Conservation (phyloP, 1,284 basidiomycete genomes). For the Malassezia japonica region DNA sequence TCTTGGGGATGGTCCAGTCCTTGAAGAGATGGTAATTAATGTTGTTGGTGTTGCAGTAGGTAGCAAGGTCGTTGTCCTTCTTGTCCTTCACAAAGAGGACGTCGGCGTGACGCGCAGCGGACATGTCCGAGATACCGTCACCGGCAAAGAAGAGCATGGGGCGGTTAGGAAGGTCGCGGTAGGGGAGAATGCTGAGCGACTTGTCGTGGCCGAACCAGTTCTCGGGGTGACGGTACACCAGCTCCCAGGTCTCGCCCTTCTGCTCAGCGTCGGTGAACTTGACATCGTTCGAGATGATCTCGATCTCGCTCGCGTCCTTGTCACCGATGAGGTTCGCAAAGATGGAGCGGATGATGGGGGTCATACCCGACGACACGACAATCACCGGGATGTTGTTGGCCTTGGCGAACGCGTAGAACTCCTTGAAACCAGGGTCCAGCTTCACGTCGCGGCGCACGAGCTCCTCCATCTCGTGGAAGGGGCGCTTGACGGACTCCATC, state of each 20-base stretch:
- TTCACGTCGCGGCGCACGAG: conserved; percentile 42
- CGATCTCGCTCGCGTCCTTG: conserved; percentile 44
- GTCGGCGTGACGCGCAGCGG: conserved; percentile 46
- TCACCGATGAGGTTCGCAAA: conserved; percentile 46
- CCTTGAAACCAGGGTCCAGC: conserved; percentile 48
- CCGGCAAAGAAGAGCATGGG: conserved; percentile 47
- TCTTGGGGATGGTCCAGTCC: conserved; percentile 43
- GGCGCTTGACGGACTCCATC: conserved; percentile 41
- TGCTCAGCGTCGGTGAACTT: conserved; percentile 44
- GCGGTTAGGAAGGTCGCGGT: conserved; percentile 39
- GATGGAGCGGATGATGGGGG: conserved; percentile 44
- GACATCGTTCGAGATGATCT: conserved; percentile 47
- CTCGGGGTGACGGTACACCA: conserved; percentile 46
- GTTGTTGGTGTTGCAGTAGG: conserved; percentile 40
- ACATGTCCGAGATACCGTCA: conserved; percentile 48
- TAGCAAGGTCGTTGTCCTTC: conserved; percentile 46
- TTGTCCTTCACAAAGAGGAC: conserved; percentile 48
- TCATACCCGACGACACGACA: conserved; percentile 46
- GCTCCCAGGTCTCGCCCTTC: conserved; percentile 42
- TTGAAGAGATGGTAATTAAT: conserved; percentile 45
- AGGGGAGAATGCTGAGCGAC: conserved; percentile 41
- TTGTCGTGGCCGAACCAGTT: conserved; percentile 48
- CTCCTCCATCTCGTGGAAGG: conserved; percentile 43
- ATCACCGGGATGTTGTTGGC: conserved; percentile 44
- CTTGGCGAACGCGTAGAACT: conserved; percentile 46